Evolutionary conservation across 805 yeast genomes (phyloP), one percentile per base, ranked within the genome.

Genomic region (Zygoascus ofunaensis): DNA sequence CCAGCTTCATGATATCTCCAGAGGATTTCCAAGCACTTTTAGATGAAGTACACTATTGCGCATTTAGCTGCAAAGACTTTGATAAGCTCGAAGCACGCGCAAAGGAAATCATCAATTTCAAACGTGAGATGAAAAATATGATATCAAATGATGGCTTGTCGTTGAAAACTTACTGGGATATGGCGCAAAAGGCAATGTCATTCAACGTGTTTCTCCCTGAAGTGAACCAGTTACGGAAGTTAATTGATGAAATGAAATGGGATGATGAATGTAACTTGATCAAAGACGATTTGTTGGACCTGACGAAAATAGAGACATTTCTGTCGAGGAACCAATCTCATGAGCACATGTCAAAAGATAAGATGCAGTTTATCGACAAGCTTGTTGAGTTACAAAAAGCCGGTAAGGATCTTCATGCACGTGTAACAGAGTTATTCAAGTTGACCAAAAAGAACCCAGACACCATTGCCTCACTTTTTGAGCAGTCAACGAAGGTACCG

Each of bases 161-260:
- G 1, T 42, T 66, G 5, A 67, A 65, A 14, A 82, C 79, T 21
- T 68, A 77, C 41, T 62, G 68, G 32, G 77, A 74, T 34, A 58
- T 81, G 57, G 71, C 79, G 20, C 72, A 69, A 37, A 58, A 76
- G 32, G 90, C 89, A 1, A 66, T 69, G 45, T 69, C 79, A 2
- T 74, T 80, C 55, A 83, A 83, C 3, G 59, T 83, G 33, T 69
- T 66, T 4, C 57, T 82, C 14, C 73, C 76, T 2, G 71, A 80
- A 4, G 56, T 67, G 10, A 68, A 68, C 20, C 45, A 64, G 17
- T 58, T 74, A 39, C 69, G 66, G 39, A 59, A 63, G 26, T 55
- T 72, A 3, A 59, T 68, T 8, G 51, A 61, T 24, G 63, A 71
- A 46, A 52, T 61, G 37, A 52, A 52, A 17, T 74, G 79, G 77